These are phyloP conservation scores for Neospora caninum DNA, from an alignment of 169 alveolate species.

Conservation along the genomic window DNA sequence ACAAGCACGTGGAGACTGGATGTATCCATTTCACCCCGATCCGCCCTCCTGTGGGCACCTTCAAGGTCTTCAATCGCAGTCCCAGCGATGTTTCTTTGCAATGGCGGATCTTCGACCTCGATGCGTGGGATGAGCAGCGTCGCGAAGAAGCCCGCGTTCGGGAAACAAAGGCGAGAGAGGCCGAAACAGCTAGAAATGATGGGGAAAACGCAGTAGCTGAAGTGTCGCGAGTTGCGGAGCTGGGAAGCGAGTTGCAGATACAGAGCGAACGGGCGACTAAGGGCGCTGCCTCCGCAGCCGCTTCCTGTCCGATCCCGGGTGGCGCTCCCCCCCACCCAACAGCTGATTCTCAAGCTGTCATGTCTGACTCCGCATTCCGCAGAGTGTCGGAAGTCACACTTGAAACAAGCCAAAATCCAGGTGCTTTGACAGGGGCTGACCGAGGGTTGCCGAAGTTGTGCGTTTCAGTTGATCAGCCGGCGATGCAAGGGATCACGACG, in stretches of 20 bases:
- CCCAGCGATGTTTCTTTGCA: background rate
- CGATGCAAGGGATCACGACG: too few relatives aligned
- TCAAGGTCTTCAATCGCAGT: background rate
- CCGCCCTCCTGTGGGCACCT: background rate
- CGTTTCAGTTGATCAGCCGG: too few relatives aligned
- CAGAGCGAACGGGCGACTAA: background rate
- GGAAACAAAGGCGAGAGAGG: background rate
- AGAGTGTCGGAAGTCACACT: too few relatives aligned
- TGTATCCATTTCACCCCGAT: background rate
- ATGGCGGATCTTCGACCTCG: constrained; percentile 10
- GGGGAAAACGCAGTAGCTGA: background rate
- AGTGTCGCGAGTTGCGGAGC: background rate
- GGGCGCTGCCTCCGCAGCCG: background rate
- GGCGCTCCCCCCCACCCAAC: background rate
- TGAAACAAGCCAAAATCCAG: too few relatives aligned
- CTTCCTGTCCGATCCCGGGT: background rate
- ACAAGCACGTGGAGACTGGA: background rate
- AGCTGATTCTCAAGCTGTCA: background rate
- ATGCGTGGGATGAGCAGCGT: constrained; percentile 5
- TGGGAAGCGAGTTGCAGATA: background rate
- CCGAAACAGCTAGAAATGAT: background rate
- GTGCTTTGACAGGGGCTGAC: too few relatives aligned
- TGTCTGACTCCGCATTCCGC: too few relatives aligned
- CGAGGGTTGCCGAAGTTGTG: too few relatives aligned
- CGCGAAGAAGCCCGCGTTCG: background rate